Evolutionary conservation across 257 asterid species (phyloP).

Genomic region (Sherardia arvensis): DNA sequence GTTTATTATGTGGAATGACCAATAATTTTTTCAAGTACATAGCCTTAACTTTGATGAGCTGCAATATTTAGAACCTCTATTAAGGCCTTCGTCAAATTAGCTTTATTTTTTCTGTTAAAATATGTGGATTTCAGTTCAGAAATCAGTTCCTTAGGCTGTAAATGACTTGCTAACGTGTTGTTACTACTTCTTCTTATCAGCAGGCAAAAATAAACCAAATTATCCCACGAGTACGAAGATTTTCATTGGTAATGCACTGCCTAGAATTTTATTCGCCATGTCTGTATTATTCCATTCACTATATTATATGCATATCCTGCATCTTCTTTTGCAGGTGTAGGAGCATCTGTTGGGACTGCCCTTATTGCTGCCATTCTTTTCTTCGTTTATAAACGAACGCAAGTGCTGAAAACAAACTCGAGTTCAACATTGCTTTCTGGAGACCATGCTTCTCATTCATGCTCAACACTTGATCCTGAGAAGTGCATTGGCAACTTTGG

Average conservation of each 20-base stretch:
- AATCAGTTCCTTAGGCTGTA: not conserved
- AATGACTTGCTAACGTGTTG: not conserved
- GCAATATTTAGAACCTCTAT: too few species aligned
- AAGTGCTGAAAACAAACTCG: conserved; percentile 1
- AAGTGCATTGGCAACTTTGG: conserved; percentile 35
- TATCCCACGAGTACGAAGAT: conserved; percentile 30
- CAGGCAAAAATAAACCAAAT: conserved; percentile 20
- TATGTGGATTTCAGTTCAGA: not conserved
- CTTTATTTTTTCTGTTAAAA: not conserved
- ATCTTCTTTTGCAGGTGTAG: conserved; percentile 27
- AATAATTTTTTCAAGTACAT: not conserved
- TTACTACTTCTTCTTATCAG: not conserved
- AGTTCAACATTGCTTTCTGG: conserved; percentile 20
- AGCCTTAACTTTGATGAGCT: conserved; percentile 3
- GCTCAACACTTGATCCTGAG: conserved; percentile 32
- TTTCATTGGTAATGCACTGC: conserved; percentile 31
- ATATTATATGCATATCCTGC: too few species aligned
- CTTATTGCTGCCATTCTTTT: conserved; percentile 19
- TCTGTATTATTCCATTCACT: not conserved
- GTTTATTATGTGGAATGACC: conserved; percentile 17
- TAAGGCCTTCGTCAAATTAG: not conserved
- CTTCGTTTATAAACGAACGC: conserved; percentile 21
- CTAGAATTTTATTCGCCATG: not conserved
- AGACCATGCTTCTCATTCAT: conserved; percentile 38
- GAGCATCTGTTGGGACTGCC: conserved; percentile 30